phyloP scores from a whole-genome alignment of 2,329 filamentous ascomycete genomes.

The Amylocarpus encephaloides region DNA sequence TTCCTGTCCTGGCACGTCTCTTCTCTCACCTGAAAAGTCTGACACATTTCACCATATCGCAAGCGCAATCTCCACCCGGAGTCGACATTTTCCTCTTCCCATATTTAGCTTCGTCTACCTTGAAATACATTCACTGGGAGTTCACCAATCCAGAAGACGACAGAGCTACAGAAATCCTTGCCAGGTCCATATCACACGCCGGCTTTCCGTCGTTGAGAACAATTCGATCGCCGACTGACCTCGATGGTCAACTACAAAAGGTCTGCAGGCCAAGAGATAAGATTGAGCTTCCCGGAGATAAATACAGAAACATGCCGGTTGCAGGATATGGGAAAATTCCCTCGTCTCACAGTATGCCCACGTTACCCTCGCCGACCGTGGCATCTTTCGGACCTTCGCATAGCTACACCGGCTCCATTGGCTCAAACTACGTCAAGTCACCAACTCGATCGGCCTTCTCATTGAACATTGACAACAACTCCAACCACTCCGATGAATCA shows the following conservation, averaged over 20 bases:
- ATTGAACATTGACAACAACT: conserved; percentile 8
- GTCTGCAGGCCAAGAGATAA: conserved; percentile 47
- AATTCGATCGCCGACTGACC: conserved; percentile 61
- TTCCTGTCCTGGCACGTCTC: conserved; percentile 52
- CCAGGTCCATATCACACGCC: conserved; percentile 52
- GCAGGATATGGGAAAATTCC: conserved; percentile 23
- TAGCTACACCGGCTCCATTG: conserved; percentile 7
- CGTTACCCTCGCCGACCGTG: conserved; percentile 12
- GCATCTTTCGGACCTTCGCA: conserved; percentile 14
- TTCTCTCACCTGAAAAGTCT: conserved; percentile 48
- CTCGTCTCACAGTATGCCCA: conserved; percentile 16
- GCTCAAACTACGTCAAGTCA: conserved; percentile 13
- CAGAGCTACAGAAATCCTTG: conserved; percentile 56
- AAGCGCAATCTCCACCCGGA: conserved; percentile 46
- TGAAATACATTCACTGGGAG: conserved; percentile 57
- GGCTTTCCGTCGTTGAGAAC: conserved; percentile 57
- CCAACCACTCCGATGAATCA: conserved; percentile 8
- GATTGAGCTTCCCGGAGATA: conserved; percentile 26
- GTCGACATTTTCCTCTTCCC: conserved; percentile 57
- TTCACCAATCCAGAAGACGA: conserved; percentile 35
- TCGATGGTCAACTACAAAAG: conserved; percentile 61
- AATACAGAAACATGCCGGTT: conserved; percentile 21
- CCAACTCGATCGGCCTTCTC: conserved; percentile 20
- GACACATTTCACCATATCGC: conserved; percentile 47
- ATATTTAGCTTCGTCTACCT: conserved; percentile 50